These are phyloP conservation scores for Inonotus hispidus DNA, from an alignment of 1,284 basidiomycete species.

Conservation along the genomic window DNA sequence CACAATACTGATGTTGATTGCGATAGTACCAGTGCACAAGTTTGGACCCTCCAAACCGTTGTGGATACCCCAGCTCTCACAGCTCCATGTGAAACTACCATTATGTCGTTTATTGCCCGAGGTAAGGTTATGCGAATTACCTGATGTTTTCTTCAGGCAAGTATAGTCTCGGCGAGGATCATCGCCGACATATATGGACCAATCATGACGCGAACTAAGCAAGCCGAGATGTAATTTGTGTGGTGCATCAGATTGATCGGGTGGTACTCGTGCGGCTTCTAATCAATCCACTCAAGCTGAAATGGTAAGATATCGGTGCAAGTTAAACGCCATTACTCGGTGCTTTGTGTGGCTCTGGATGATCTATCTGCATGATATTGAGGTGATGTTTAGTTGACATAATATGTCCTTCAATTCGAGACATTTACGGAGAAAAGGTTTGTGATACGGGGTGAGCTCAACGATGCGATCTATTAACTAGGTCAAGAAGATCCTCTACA, in stretches of 20 bases:
- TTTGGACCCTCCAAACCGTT: background rate
- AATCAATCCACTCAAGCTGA: background rate
- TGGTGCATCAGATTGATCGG: background rate
- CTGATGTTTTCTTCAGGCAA: background rate
- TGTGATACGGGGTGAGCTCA: background rate
- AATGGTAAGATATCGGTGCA: background rate
- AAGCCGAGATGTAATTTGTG: background rate
- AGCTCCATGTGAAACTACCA: background rate
- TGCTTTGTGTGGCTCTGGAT: background rate
- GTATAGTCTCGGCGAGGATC: background rate
- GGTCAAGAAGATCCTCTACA: background rate
- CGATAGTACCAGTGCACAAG: too few relatives aligned
- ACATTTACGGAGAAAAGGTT: background rate
- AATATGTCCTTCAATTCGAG: background rate
- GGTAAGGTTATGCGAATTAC: background rate
- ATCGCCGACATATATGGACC: background rate
- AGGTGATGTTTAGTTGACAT: background rate
- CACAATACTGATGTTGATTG: background rate
- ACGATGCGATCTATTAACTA: background rate
- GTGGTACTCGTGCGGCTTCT: background rate
- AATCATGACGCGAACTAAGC: background rate
- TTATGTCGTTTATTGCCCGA: background rate
- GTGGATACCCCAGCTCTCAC: background rate
- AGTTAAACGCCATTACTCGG: constrained; percentile 1
- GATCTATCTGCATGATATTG: background rate